These are phyloP conservation scores for Jackrogersella multiformis DNA, from an alignment of 495 filamentous ascomycete genomes.

Conservation along the genomic window DNA sequence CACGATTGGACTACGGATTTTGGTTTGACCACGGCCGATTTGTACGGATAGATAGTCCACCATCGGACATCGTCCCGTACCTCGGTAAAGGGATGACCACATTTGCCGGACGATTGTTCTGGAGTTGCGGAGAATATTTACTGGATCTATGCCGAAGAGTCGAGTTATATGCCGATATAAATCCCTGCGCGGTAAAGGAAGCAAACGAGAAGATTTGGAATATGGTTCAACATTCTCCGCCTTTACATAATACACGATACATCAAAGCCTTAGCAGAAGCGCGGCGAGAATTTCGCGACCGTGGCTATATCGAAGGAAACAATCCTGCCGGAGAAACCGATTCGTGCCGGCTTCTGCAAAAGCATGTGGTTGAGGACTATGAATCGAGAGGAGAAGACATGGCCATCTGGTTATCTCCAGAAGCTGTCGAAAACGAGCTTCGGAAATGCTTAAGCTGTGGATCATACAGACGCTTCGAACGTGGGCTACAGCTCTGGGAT, in stretches of 20 bases:
- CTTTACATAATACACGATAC: slow-evolving; percentile 19
- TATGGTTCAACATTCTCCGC: slow-evolving; percentile 32
- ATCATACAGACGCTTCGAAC: slow-evolving; percentile 26
- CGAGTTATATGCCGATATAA: slow-evolving; percentile 1
- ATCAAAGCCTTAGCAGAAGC: slow-evolving; percentile 37
- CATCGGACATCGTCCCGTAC: slow-evolving; percentile 33
- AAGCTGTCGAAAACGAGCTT: slow-evolving; percentile 32
- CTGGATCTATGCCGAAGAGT: slow-evolving; percentile 21
- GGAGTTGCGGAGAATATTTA: slow-evolving; percentile 28
- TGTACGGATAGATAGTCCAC: slow-evolving; percentile 20
- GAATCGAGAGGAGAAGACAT: slow-evolving; percentile 18
- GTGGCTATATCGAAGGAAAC: slow-evolving; percentile 26
- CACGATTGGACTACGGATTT: slow-evolving; percentile 35
- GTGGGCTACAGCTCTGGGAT: slow-evolving; percentile 7
- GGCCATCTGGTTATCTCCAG: slow-evolving; percentile 25
- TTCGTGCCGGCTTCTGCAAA: slow-evolving; percentile 5
- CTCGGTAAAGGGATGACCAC: slow-evolving; percentile 28
- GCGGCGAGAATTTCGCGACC: slow-evolving; percentile 27
- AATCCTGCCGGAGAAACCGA: slow-evolving; percentile 21
- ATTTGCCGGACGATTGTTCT: slow-evolving; percentile 37
- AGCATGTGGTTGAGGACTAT: slow-evolving; percentile 25
- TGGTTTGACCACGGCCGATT: slow-evolving; percentile 34
- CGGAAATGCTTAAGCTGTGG: slow-evolving; percentile 21
- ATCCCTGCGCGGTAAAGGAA: slow-evolving; percentile 13
- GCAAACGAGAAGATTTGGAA: slow-evolving; percentile 23